A percentile compares a stretch with the other conserved stretches of the same genome.
Conservation (phyloP, 2,329 filamentous ascomycete species). For the Colletotrichum graminicola region DNA sequence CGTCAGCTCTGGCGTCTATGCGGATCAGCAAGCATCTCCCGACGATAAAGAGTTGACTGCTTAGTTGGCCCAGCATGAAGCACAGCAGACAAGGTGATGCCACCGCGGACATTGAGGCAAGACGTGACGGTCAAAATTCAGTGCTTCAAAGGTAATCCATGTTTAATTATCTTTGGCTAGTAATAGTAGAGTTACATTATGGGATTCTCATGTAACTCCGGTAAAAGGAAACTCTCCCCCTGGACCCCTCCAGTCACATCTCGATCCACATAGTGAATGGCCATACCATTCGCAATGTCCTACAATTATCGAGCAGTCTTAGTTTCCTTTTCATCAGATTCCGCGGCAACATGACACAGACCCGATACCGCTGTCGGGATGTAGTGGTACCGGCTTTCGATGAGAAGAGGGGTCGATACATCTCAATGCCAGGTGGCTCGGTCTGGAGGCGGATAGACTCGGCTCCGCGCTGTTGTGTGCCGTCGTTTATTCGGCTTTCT, state of each 20-base stretch:
- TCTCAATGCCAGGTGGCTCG: slow-evolving; percentile 1
- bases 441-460: neutral
- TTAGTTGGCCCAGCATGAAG: neutral
- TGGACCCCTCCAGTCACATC: neutral
- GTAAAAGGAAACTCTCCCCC: too few species aligned
- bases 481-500: slow-evolving; percentile 58
- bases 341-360: neutral
- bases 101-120: neutral
- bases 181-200: neutral
- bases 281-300: neutral
- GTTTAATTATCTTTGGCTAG: neutral
- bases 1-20: neutral
- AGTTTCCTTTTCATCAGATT: neutral
- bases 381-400: slow-evolving; percentile 26
- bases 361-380: slow-evolving; percentile 31
- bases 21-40: neutral
- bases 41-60: too few species aligned
- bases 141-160: neutral
- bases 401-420: slow-evolving; percentile 10
- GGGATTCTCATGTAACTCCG: neutral
- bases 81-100: neutral
- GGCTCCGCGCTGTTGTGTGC: slow-evolving; percentile 6
- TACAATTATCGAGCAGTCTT: neutral
- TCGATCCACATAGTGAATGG: neutral
- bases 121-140: neutral